phyloP scores from a whole-genome alignment of 345 rosid species.

The Boechera divaricarpa region DNA sequence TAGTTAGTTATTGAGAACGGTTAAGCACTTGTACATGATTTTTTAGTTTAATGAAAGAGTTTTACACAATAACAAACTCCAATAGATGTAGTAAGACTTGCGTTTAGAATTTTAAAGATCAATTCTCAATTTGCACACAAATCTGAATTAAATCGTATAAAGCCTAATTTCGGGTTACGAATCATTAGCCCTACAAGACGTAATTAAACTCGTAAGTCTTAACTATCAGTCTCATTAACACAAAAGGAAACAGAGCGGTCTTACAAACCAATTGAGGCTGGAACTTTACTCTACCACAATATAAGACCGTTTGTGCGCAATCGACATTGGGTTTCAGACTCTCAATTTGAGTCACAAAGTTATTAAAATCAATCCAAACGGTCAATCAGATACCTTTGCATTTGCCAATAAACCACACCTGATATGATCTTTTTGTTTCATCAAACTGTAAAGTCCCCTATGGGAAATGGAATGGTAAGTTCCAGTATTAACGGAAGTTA shows the following conservation, averaged over 20 bases:
- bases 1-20: too few species aligned
- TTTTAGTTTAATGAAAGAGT: too few species aligned
- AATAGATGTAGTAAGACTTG: not conserved
- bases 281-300: not conserved
- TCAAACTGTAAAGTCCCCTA: not conserved
- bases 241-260: not conserved
- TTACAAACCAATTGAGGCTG: not conserved
- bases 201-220: not conserved
- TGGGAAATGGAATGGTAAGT: not conserved
- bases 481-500: not conserved
- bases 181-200: not conserved
- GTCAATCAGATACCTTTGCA: not conserved
- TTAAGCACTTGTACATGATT: too few species aligned
- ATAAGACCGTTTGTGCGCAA: too few species aligned
- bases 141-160: not conserved
- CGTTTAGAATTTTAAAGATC: too few species aligned
- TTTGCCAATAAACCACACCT: not conserved
- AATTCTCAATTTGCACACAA: not conserved
- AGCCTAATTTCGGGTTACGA: not conserved
- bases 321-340: too few species aligned
- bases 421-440: slow-evolving; percentile 2
- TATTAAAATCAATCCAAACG: too few species aligned
- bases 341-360: too few species aligned
- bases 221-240: not conserved
- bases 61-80: too few species aligned